Evolutionary conservation across 1,284 basidiomycete species (phyloP), one percentile per base, ranked within the genome.

Genomic region (Cutaneotrichosporon cavernicola): DNA sequence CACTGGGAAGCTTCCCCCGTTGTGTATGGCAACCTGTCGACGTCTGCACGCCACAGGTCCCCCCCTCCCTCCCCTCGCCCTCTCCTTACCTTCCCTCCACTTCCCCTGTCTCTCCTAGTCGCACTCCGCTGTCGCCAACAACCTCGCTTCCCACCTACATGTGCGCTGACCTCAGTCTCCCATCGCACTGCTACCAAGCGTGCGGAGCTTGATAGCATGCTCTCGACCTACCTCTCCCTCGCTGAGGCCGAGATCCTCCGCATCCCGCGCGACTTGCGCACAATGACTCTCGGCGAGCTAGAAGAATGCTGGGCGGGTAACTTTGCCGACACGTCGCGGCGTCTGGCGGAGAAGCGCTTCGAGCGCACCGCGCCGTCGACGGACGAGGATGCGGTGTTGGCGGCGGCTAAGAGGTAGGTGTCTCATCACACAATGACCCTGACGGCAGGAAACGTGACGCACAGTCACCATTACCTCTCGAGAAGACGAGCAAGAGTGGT

Each of bases 201-300:
- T 31, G 38, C 46, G 18, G 52, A 62, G 18, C 74, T 81, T 26
- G 65, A 72, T 21, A 68, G 71, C 2, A 69, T 73, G 4, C 70
- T 81, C 16, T 60, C 63, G 0, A 73, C 77, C 2, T 81, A 80
- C 60, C 46, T 72, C 16, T 63, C 77, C 22, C 72, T 77, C 5
- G 75, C 76, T 64, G 76, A 78, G 58, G 72, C 76, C 6, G 80
- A 80, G 65, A 72, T 81, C 56, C 63, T 78, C 56, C 66, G 71
- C 52, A 78, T 81, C 53, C 81, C 81, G 3, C 68, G 73, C 30
- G 73, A 76, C 30, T 56, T 81, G 36, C 70, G 76, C 13, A 63
- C 57, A 11, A 73, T 81, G 74, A 80, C 74, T 2, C 67, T 81
- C 36, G 71, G 70, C 18, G 78, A 81, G 50, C 69, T 82, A 46